Conservation (phyloP, 106 monocot species). For the Hemerocallis citrina region DNA sequence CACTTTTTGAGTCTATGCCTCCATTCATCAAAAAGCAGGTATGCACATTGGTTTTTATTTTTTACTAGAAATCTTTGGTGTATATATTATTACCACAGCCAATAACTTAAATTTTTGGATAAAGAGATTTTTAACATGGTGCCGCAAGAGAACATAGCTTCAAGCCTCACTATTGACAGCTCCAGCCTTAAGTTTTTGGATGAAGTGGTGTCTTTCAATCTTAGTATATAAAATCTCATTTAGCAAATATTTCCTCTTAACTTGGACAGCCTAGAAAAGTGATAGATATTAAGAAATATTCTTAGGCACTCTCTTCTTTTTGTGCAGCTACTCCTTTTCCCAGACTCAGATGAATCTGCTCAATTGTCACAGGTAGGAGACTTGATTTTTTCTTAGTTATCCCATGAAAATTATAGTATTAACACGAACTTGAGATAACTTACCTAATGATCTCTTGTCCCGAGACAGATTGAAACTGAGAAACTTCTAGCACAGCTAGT, state of each 20-base stretch:
- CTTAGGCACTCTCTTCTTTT: not conserved
- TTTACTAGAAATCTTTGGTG: too few species aligned
- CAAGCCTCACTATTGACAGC: too few species aligned
- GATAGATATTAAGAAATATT: not conserved
- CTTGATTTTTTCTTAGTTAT: not conserved
- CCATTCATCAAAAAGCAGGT: slow-evolving; percentile 70
- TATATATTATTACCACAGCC: too few species aligned
- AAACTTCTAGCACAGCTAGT: slow-evolving; percentile 51
- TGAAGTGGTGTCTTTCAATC: too few species aligned
- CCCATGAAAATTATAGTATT: too few species aligned
- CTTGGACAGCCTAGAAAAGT: not conserved
- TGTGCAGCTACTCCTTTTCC: slow-evolving; percentile 49
- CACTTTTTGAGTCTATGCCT: slow-evolving; percentile 62
- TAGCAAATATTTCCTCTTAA: too few species aligned
- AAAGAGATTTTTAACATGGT: too few species aligned
- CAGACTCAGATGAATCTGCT: slow-evolving; percentile 52
- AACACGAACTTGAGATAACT: not conserved
- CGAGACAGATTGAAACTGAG: slow-evolving; percentile 48
- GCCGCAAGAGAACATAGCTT: too few species aligned
- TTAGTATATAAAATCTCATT: too few species aligned
- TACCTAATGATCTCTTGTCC: not conserved
- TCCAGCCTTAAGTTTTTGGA: too few species aligned
- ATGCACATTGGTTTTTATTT: too few species aligned
- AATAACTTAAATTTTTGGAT: too few species aligned
- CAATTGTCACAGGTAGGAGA: slow-evolving; percentile 41